These are phyloP conservation scores for Gossypium ekmanianum DNA, from an alignment of 345 rosid genomes.

Conservation along the genomic window DNA sequence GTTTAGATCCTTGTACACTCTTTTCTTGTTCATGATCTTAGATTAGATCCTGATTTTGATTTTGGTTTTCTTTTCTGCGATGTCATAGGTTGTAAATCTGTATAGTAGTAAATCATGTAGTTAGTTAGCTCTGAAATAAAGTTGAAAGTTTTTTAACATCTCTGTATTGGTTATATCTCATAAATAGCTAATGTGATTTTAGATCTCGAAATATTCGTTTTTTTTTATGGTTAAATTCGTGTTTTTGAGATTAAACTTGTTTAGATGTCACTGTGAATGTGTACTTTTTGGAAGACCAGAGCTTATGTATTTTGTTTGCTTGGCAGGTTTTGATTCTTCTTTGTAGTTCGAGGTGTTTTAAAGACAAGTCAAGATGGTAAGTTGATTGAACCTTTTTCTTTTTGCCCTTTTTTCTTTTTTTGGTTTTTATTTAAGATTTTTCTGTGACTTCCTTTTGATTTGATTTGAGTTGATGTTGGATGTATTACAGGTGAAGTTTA, in stretches of 20 bases:
- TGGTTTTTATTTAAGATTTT: neutral
- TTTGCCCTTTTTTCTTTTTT: neutral
- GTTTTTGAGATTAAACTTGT: neutral
- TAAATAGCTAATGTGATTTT: neutral
- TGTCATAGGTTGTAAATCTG: neutral
- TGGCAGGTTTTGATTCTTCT: neutral
- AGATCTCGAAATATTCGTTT: neutral
- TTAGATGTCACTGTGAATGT: neutral
- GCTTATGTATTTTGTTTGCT: neutral
- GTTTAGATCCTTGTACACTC: neutral
- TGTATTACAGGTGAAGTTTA: constrained; percentile 47
- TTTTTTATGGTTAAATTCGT: neutral
- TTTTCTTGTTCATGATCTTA: neutral
- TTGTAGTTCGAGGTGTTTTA: neutral
- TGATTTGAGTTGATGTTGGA: neutral
- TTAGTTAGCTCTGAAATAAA: neutral
- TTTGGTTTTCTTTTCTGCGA: neutral
- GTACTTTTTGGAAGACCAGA: neutral
- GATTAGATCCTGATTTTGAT: neutral
- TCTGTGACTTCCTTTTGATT: neutral
- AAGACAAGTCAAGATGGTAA: neutral
- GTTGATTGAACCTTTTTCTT: neutral
- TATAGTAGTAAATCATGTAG: neutral
- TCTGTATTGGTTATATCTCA: no score
- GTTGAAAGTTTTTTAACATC: neutral